These are phyloP conservation scores for Penicillium dipodomyicola DNA, from an alignment of 495 filamentous ascomycete species.

Conservation along the genomic window DNA sequence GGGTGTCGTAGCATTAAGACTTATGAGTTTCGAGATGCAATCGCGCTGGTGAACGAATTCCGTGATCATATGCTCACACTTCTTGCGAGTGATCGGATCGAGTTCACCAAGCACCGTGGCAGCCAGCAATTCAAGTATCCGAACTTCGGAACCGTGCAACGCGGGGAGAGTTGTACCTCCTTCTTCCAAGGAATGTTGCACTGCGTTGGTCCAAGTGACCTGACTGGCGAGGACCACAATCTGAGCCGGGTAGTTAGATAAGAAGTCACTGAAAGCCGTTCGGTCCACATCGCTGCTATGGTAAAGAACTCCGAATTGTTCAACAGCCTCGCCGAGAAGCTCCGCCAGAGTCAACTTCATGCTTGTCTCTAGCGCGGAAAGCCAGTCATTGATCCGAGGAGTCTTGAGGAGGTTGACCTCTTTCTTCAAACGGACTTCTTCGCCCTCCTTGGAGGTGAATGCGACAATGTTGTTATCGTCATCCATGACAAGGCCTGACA, in stretches of 20 bases:
- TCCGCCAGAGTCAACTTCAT: slow-evolving; percentile 96
- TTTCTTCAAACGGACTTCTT: slow-evolving; percentile 81
- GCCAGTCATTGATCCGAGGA: slow-evolving; percentile 97
- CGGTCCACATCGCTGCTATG: slow-evolving; percentile 61
- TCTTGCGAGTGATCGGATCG: slow-evolving; percentile 82
- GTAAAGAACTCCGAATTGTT: slow-evolving; percentile 68
- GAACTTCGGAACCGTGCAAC: slow-evolving; percentile 72
- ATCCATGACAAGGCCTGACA: slow-evolving; percentile 86
- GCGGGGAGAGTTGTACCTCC: slow-evolving; percentile 64
- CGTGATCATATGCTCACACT: slow-evolving; percentile 97
- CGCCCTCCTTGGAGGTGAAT: slow-evolving; percentile 93
- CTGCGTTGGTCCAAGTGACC: slow-evolving; percentile 83
- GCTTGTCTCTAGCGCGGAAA: slow-evolving; percentile 81
- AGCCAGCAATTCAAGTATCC: slow-evolving; percentile 78
- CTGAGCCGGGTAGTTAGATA: slow-evolving; percentile 81
- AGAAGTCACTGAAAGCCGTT: slow-evolving; percentile 68
- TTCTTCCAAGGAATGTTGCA: slow-evolving; percentile 68
- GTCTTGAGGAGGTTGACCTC: slow-evolving; percentile 89
- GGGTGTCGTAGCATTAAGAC: slow-evolving; percentile 68
- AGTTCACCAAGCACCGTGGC: slow-evolving; percentile 87
- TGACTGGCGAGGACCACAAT: slow-evolving; percentile 96
- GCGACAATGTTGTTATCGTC: slow-evolving; percentile 85
- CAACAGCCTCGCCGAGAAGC: slow-evolving; percentile 78
- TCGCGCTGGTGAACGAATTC: slow-evolving; percentile 98
- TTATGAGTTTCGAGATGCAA: slow-evolving; percentile 76